Evolutionary conservation across 306 rosid genomes (phyloP).

Genomic region (Gillenia trifoliata): DNA sequence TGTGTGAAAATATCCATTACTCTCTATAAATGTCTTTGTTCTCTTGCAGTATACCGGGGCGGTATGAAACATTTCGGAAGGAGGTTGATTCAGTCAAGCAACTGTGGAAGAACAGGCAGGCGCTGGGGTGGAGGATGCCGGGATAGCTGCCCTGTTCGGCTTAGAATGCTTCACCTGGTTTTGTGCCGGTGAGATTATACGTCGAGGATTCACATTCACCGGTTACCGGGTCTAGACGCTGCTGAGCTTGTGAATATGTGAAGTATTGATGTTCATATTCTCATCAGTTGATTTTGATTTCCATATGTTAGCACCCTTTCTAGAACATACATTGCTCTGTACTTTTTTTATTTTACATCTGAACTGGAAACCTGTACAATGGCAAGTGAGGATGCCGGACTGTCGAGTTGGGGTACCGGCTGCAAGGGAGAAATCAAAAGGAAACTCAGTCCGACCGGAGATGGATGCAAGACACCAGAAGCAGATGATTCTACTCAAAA

Average conservation of each 20-base stretch:
- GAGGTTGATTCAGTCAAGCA: conserved; percentile 29
- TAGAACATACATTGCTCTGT: no score
- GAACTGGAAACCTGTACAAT: no score
- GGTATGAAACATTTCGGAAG: conserved; percentile 24
- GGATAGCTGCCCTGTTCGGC: conserved; percentile 34
- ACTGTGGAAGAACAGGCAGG: conserved; percentile 27
- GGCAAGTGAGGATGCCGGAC: background rate
- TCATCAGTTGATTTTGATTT: conserved; percentile 8
- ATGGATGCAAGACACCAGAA: background rate
- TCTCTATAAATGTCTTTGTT: background rate
- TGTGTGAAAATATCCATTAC: no score
- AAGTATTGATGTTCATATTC: background rate
- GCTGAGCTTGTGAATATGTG: background rate
- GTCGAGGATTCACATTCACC: conserved; percentile 34
- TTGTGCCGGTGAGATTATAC: conserved; percentile 34
- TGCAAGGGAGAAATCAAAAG: background rate
- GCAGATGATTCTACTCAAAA: background rate
- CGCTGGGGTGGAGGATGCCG: conserved; percentile 29
- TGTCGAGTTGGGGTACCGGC: background rate
- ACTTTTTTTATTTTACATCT: background rate
- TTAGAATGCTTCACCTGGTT: conserved; percentile 30
- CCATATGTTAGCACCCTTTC: background rate
- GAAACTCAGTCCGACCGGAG: background rate
- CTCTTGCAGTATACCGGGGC: conserved; percentile 23
- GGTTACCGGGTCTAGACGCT: conserved; percentile 23